These are phyloP conservation scores for Aquanectria penicillioides DNA, from an alignment of 2,329 filamentous ascomycete genomes.

Conservation along the genomic window DNA sequence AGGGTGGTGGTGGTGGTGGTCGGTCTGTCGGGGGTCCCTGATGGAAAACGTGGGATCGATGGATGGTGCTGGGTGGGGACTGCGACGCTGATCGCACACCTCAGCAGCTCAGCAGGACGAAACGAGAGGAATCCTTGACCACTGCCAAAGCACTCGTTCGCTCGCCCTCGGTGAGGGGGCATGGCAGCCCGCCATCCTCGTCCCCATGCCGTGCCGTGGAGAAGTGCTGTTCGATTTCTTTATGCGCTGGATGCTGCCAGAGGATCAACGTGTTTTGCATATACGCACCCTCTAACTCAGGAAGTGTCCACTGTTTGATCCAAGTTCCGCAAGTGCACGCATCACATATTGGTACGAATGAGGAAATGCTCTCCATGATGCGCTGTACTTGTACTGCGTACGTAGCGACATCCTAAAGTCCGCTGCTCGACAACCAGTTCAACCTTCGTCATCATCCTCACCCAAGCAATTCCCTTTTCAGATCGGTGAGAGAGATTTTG, in stretches of 20 bases:
- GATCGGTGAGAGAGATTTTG: no score
- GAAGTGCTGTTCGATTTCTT: neutral
- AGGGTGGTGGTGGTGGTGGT: neutral
- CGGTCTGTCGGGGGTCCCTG: neutral
- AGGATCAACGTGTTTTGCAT: neutral
- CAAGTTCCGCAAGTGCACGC: constrained; percentile 1
- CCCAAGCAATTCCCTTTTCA: no score
- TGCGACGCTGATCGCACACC: neutral
- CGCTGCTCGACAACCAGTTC: no score
- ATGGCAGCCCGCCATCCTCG: no score
- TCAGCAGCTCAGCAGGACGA: neutral
- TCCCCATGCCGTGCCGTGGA: no score
- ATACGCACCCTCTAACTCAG: neutral
- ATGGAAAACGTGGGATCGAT: constrained; percentile 5
- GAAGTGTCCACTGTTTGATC: neutral
- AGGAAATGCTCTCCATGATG: no score
- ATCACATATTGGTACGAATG: no score
- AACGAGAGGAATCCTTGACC: constrained; percentile 3
- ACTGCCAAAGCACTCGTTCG: no score
- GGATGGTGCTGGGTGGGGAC: neutral
- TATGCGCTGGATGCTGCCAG: neutral
- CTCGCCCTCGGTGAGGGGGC: no score
- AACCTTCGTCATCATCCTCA: no score
- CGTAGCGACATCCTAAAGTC: no score
- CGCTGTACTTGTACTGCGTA: constrained; percentile 3